phyloP scores from a whole-genome alignment of 176 grass and related monocot species.

The Calamus simplicifolius region DNA sequence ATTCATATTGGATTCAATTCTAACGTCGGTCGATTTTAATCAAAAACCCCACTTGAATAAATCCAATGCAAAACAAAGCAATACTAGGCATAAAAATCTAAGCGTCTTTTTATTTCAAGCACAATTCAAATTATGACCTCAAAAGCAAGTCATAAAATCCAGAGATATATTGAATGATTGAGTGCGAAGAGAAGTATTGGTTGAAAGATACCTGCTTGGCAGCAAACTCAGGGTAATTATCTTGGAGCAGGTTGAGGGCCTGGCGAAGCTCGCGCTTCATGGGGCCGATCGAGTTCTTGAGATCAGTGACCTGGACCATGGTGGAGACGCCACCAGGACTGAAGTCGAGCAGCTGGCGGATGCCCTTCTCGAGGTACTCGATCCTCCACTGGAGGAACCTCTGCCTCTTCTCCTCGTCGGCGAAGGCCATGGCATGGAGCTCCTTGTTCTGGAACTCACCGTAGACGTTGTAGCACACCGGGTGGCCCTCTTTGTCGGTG shows the following conservation, averaged over 20 bases:
- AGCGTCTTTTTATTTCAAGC: too few relatives aligned
- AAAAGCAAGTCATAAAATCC: too few relatives aligned
- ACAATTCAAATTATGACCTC: too few relatives aligned
- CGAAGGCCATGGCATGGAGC: slow-evolving; percentile 12
- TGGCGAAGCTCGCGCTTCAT: slow-evolving; percentile 17
- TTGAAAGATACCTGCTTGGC: slow-evolving; percentile 10
- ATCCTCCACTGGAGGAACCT: slow-evolving; percentile 19
- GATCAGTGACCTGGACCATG: slow-evolving; percentile 22
- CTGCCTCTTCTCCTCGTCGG: slow-evolving; percentile 18
- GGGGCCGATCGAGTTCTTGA: slow-evolving; percentile 18
- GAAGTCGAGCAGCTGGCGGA: slow-evolving; percentile 20
- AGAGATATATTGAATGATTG: too few relatives aligned
- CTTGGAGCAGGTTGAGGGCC: slow-evolving; percentile 11
- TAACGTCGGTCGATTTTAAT: too few relatives aligned
- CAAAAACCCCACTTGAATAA: too few relatives aligned
- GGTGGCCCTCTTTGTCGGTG: slow-evolving; percentile 13
- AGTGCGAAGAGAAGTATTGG: background rate
- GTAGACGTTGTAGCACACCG: slow-evolving; percentile 28
- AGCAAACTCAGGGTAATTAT: slow-evolving; percentile 23
- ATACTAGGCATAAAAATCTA: too few relatives aligned
- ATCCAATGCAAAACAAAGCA: too few relatives aligned
- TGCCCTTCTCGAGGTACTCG: slow-evolving; percentile 14
- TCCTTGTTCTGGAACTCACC: slow-evolving; percentile 19
- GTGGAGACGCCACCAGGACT: slow-evolving; percentile 6
- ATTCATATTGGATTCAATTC: too few relatives aligned